These are phyloP conservation scores for Hypoxylon perforatum DNA, from an alignment of 495 filamentous ascomycete species.

Conservation along the genomic window DNA sequence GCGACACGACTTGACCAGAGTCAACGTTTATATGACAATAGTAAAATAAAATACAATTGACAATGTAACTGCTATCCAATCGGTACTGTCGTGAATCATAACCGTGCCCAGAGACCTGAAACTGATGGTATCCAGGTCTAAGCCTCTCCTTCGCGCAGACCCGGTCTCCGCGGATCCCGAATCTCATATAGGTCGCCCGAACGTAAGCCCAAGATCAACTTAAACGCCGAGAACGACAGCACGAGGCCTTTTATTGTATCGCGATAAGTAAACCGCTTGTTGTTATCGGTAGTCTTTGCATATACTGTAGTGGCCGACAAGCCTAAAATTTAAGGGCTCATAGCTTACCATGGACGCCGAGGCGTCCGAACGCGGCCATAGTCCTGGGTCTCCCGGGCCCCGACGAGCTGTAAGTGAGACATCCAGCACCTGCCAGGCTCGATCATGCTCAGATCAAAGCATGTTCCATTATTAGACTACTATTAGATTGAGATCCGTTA, in stretches of 20 bases:
- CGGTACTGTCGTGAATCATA: not conserved
- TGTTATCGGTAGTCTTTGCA: not conserved
- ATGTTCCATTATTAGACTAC: not conserved
- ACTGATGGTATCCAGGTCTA: constrained; percentile 10
- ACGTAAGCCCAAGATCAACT: constrained; percentile 14
- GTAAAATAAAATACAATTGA: not conserved
- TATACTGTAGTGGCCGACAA: not conserved
- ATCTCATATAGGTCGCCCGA: constrained; percentile 6
- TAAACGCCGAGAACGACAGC: constrained; percentile 11
- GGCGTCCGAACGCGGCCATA: constrained; percentile 18
- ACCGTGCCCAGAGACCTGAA: not conserved
- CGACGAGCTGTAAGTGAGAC: constrained; percentile 43
- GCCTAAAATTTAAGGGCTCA: not conserved
- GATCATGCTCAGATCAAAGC: not conserved
- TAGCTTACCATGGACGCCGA: constrained; percentile 26
- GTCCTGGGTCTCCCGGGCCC: constrained; percentile 22
- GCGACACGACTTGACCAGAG: not conserved
- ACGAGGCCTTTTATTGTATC: not conserved
- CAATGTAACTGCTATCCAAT: constrained; percentile 15
- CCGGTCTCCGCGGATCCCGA: constrained; percentile 33
- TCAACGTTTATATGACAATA: not conserved
- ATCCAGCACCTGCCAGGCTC: constrained; percentile 21
- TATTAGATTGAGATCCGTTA: constrained; percentile 38
- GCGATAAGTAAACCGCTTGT: not conserved
- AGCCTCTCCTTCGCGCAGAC: not conserved